phyloP scores from a whole-genome alignment of 2,329 filamentous ascomycete species.

The Botrytis tulipae region DNA sequence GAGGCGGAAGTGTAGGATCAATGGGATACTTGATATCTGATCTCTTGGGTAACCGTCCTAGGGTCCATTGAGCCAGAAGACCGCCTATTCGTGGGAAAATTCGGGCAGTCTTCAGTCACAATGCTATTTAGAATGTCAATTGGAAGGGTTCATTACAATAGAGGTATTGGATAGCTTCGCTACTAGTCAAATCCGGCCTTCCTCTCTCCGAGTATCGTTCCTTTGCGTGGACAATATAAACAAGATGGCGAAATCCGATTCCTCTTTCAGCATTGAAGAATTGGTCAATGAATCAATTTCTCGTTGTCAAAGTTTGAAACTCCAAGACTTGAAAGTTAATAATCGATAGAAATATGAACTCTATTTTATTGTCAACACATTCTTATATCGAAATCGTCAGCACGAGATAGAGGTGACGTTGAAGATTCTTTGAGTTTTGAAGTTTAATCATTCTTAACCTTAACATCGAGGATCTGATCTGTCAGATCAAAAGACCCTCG shows the following conservation, averaged over 20 bases:
- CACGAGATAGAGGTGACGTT: neutral
- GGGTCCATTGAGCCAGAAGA: too few species aligned
- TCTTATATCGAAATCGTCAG: neutral
- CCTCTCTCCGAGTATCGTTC: neutral
- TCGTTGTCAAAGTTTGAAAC: neutral
- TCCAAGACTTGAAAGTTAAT: neutral
- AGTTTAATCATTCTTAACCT: neutral
- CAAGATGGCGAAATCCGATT: neutral
- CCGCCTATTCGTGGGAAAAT: too few species aligned
- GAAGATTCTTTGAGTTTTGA: neutral
- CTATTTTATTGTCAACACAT: rapidly evolving
- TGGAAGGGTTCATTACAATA: too few species aligned
- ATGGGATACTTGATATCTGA: too few species aligned
- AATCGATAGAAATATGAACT: neutral
- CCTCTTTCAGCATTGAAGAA: neutral
- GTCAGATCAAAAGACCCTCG: neutral
- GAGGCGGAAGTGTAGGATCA: too few species aligned
- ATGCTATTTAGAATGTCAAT: too few species aligned
- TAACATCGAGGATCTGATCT: neutral
- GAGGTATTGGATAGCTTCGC: neutral
- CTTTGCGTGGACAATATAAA: neutral
- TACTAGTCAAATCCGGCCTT: neutral
- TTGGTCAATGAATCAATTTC: neutral
- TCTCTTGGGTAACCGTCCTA: too few species aligned
- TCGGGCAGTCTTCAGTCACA: too few species aligned